Base-by-base conservation (phyloP, 2,329 filamentous ascomycete genomes). In the Hymenotorrendiella dingleyae region DNA sequence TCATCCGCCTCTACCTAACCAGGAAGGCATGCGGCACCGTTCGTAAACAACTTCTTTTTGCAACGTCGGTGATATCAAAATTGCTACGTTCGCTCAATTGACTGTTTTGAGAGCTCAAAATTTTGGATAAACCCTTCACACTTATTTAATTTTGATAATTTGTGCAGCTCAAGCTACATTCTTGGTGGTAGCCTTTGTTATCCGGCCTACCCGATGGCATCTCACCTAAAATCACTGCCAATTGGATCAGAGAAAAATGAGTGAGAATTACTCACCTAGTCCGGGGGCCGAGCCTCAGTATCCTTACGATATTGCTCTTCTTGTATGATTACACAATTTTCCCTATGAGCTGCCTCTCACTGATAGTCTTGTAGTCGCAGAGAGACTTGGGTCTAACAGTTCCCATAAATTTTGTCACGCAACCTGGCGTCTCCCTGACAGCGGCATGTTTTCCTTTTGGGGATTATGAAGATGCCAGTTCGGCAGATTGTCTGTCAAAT, bases 401-500 rank as follows among this genome's bases (percentile, higher is more conserved):
- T 6, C 80, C 80, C 3, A 72, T 84, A 54, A 81, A 84, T 54
- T 82, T 69, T 57, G 71, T 80, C 28, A 78, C 74, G 3, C 62
- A 66, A 12, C 74, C 79, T 8, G 74, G 71, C 1, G 68, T 82
- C 2, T 74, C 73, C 8, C 54, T 84, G 27, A 69, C 67, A 2
- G 67, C 73, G 21, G 78, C 76, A 8, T 84, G 80, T 57, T 83
- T 83, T 53, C 62, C 66, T 7, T 53, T 69, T 42, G 64, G 67
- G 6, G 62, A 67, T n/a, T 83, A 75, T 58, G 71, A 76, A 49
- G 67, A 72, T 53, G 60, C 64, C 21, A 66, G 67, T 3, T 68
- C 71, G 12, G 65, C 65, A 27, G 69, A 66, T 19, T 84, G 80
- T 60, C 64, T 84, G 26, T 82, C 78, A 4, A 82, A 82, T 57